phyloP scores from a whole-genome alignment of 257 asterid genomes.

The Solanum virginianum region DNA sequence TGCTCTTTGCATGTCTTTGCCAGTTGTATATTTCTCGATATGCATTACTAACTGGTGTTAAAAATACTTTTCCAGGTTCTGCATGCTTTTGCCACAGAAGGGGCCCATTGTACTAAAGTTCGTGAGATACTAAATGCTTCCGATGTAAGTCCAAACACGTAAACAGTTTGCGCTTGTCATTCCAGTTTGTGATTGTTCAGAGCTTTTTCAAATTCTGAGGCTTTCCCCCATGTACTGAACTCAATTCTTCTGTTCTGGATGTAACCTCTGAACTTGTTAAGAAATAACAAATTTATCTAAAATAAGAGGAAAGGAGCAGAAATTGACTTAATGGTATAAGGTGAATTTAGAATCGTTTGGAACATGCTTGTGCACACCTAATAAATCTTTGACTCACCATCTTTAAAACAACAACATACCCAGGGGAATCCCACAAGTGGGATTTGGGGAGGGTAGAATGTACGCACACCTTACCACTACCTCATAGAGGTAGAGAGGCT shows the following conservation, averaged over 20 bases:
- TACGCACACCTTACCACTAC: no score
- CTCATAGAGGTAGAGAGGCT: no score
- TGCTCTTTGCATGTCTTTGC: not conserved
- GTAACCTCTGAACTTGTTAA: not conserved
- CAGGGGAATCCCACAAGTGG: no score
- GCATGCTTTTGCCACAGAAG: constrained; percentile 95
- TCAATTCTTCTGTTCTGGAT: not conserved
- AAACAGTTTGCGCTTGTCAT: not conserved
- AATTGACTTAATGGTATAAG: not conserved
- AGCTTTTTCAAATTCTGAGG: not conserved
- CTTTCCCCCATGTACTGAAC: not conserved
- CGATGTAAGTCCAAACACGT: constrained; percentile 41
- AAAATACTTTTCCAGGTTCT: constrained; percentile 45
- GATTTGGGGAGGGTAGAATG: no score
- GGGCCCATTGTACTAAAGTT: constrained; percentile 86
- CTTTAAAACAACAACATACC: no score
- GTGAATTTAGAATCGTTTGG: not conserved
- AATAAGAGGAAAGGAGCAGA: not conserved
- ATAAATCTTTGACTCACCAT: not conserved
- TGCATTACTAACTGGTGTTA: not conserved
- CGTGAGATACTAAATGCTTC: constrained; percentile 75
- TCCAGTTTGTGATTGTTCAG: not conserved
- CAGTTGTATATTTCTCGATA: not conserved
- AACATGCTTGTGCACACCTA: not conserved
- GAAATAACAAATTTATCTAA: not conserved